Percentiles rank a stretch among this genome's conserved stretches.
phyloP scores from a whole-genome alignment of 1,284 basidiomycete species.

The Rhodotorula sp. region DNA sequence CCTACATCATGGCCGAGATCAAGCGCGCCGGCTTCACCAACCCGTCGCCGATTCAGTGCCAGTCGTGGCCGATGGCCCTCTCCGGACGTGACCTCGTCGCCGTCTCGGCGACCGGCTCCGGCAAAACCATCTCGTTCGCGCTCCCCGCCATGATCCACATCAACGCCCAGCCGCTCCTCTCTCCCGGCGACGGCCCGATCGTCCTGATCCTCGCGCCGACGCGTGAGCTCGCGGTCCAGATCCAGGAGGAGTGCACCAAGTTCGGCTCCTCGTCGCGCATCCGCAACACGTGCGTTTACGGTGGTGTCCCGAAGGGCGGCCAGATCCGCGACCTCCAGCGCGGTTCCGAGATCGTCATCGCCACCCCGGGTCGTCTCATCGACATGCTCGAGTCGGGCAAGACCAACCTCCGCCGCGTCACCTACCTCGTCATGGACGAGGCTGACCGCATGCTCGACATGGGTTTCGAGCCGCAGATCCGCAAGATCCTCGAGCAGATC shows the following conservation, averaged over 20 bases:
- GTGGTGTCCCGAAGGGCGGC: conserved; percentile 96
- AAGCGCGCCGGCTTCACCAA: conserved; percentile 84
- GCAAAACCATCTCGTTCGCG: conserved; percentile 97
- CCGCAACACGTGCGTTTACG: conserved; percentile 97
- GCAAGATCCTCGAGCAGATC: conserved; percentile 83
- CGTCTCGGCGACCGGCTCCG: conserved; percentile 93
- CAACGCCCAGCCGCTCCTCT: conserved; percentile 93
- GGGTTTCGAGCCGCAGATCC: conserved; percentile 99
- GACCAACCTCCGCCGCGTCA: conserved; percentile 91
- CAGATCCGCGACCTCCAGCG: conserved; percentile 97
- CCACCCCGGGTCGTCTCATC: conserved; percentile 83
- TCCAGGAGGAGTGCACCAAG: conserved; percentile 97
- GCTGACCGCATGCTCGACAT: conserved; percentile 98
- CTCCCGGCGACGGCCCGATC: conserved; percentile 94
- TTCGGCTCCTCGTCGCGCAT: conserved; percentile 96
- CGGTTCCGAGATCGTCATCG: conserved; percentile 93
- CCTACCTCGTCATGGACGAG: conserved; percentile 98
- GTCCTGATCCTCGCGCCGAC: conserved; percentile 95
- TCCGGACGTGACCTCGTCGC: conserved; percentile 60
- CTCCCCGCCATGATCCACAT: conserved; percentile 99
- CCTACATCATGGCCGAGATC: conserved; percentile 92
- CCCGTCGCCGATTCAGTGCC: conserved; percentile 94
- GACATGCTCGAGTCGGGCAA: conserved; percentile 95
- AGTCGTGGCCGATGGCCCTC: conserved; percentile 59
- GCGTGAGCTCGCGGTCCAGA: conserved; percentile 97